Percentiles rank a stretch among this genome's conserved stretches.
Evolutionary conservation across 2,329 filamentous ascomycete species (phyloP).

Genomic region (Reticulascus tulasneorum): DNA sequence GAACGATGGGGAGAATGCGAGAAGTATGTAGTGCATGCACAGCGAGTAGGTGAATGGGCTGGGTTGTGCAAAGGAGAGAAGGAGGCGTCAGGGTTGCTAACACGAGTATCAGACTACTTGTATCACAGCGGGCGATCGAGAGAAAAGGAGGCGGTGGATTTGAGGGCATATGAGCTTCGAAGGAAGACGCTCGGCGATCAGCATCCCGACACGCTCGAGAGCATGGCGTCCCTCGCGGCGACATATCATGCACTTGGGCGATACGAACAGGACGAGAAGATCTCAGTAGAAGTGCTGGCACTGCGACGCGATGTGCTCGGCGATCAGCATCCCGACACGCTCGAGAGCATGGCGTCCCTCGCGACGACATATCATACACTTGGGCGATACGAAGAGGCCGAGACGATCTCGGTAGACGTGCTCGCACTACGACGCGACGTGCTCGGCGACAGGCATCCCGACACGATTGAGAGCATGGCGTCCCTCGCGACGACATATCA

Average conservation of each 20-base stretch:
- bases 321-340: constrained; percentile 5
- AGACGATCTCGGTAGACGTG: constrained; percentile 5
- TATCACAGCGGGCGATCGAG: neutral
- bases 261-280: too few relatives aligned
- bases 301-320: too few relatives aligned
- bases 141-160: neutral
- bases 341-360: neutral
- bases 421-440: constrained; percentile 10
- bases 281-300: too few relatives aligned
- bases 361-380: constrained; percentile 12
- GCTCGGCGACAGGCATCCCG: constrained; percentile 17
- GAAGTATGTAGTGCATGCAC: constrained; percentile 23
- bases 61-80: constrained; percentile 13
- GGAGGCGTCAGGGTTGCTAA: constrained; percentile 11
- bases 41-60: constrained; percentile 20
- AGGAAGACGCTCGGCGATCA: too few relatives aligned
- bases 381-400: constrained; percentile 15
- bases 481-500: constrained; percentile 10
- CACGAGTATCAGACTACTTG: constrained; percentile 17
- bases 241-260: too few relatives aligned
- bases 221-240: constrained; percentile 20
- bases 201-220: constrained; percentile 9
- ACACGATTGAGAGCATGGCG: constrained; percentile 3
- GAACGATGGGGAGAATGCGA: constrained; percentile 20
- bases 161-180: neutral